These are phyloP conservation scores for Aspergillus tanneri DNA, from an alignment of 2,329 filamentous ascomycete genomes.

Conservation along the genomic window DNA sequence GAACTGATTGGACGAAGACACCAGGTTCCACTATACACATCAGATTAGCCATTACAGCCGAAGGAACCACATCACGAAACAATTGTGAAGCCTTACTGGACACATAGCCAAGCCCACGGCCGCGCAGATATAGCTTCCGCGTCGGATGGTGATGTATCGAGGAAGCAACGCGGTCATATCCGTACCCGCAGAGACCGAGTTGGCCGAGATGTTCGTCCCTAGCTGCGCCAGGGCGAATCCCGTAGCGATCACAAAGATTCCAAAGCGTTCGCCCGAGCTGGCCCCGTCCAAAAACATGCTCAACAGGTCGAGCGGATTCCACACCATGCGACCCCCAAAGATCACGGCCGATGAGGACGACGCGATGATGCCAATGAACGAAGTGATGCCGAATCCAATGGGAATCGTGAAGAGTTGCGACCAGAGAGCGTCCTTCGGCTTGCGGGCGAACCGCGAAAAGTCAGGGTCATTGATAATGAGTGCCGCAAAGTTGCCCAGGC, in stretches of 20 bases:
- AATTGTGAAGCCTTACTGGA: slow-evolving; percentile 52
- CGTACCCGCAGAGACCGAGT: slow-evolving; percentile 78
- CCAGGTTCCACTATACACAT: slow-evolving; percentile 58
- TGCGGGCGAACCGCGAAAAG: slow-evolving; percentile 78
- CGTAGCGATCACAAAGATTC: slow-evolving; percentile 69
- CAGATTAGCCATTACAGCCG: slow-evolving; percentile 15
- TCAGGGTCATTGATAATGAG: slow-evolving; percentile 79
- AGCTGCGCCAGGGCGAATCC: slow-evolving; percentile 77
- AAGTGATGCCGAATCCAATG: slow-evolving; percentile 71
- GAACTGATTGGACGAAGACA: slow-evolving; percentile 75
- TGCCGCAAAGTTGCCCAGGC: slow-evolving; percentile 87
- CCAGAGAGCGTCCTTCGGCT: slow-evolving; percentile 74
- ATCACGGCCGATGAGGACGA: slow-evolving; percentile 66
- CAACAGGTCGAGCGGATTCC: slow-evolving; percentile 70
- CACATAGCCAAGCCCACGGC: slow-evolving; percentile 79
- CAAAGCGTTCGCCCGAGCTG: slow-evolving; percentile 66
- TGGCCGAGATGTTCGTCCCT: slow-evolving; percentile 84
- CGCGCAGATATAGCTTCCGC: slow-evolving; percentile 84
- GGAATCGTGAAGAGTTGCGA: slow-evolving; percentile 77
- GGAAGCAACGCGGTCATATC: slow-evolving; percentile 79
- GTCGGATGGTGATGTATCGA: slow-evolving; percentile 78
- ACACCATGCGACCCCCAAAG: slow-evolving; percentile 62
- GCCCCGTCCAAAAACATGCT: slow-evolving; percentile 68
- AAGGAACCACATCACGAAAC: not conserved
- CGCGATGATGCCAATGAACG: slow-evolving; percentile 79